Conservation (phyloP, 1,139 yeast species). For the Suhomyces choctaworum region DNA sequence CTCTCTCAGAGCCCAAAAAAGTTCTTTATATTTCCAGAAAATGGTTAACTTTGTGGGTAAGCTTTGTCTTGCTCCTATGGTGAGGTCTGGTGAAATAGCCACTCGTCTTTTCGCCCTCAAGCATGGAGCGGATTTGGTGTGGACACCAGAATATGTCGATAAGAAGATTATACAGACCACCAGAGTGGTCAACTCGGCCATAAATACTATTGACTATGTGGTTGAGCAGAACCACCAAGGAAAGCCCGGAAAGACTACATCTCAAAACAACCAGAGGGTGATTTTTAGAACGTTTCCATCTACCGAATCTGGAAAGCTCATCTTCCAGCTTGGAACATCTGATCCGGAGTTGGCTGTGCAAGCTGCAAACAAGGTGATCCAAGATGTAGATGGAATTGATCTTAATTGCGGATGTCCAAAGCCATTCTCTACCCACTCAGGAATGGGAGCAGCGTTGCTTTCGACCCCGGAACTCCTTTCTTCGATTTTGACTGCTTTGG, state of each 20-base stretch:
- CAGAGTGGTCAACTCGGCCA: conserved; percentile 53
- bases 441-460: conserved; percentile 95
- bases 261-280: conserved; percentile 31
- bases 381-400: conserved; percentile 90
- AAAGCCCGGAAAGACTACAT: conserved; percentile 4
- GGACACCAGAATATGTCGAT: conserved; percentile 95
- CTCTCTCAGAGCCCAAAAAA: too few relatives aligned
- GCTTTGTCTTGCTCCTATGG: conserved; percentile 93
- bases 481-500: conserved; percentile 64
- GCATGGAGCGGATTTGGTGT: conserved; percentile 90
- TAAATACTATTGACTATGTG: conserved; percentile 63
- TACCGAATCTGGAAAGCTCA: conserved; percentile 60
- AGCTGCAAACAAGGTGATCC: conserved; percentile 78
- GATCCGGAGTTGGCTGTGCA: conserved; percentile 80
- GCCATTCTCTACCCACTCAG: conserved; percentile 82
- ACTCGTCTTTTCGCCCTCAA: conserved; percentile 74
- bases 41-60: conserved; percentile 52
- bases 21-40: too few relatives aligned
- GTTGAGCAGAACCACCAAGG: conserved; percentile 13
- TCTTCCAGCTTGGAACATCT: conserved; percentile 90
- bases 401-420: conserved; percentile 97
- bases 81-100: conserved; percentile 92
- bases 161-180: conserved; percentile 73
- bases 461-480: conserved; percentile 77
- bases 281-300: conserved; percentile 74